Base-by-base conservation (phyloP, 2,329 filamentous ascomycete species). In the Fusarium pseudoanthophilum region DNA sequence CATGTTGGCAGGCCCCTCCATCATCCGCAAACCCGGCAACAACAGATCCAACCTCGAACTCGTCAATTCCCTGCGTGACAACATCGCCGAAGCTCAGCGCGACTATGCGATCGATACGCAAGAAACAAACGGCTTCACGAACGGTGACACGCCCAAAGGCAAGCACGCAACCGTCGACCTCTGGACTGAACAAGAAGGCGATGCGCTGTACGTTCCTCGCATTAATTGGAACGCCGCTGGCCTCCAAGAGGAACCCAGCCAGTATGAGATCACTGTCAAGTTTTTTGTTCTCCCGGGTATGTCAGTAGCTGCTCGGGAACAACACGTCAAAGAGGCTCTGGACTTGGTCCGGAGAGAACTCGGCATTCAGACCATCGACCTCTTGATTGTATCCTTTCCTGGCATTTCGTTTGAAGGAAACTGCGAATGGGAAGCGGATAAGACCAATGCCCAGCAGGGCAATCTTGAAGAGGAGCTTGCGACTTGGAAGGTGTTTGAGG, bases 191-290 rank as follows among this genome's bases (percentile, higher is more conserved):
- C 85, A 85, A 58, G 86, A 90, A 51, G 87, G 85, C 45, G 85
- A 86, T 55, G 87, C 87, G 10, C 87, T 95, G 51, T 95, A 92
- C 80, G 89, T 98, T 45, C 95, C 95, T 52, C 89, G 92, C 45
- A 90, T 95, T 80, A 90, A 94, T 81, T 93, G 92, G 86, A 85
- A 89, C 18, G 84, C 88, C 36, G 90, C 90, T 8, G 92, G 92
- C 0, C 85, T 99, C 51, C 87, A 90, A 37, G 96, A 99, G 80
- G 95, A 97, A 75, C 87, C 92, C 32, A 87, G 89, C 67, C 91
- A 95, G 75, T 99, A 99, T 85, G 95, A 98, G 80, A 95, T 98
- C 78, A 98, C 95, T 2, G 92, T 96, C 69, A 99, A 99, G 84
- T 84, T 99, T 28, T 99, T 99, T 86, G 97, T 96, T 82, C 88